Evolutionary conservation across 2,329 filamentous ascomycete species (phyloP), one percentile per base, ranked within the genome.

Genomic region (Pseudocercospora eumusae): DNA sequence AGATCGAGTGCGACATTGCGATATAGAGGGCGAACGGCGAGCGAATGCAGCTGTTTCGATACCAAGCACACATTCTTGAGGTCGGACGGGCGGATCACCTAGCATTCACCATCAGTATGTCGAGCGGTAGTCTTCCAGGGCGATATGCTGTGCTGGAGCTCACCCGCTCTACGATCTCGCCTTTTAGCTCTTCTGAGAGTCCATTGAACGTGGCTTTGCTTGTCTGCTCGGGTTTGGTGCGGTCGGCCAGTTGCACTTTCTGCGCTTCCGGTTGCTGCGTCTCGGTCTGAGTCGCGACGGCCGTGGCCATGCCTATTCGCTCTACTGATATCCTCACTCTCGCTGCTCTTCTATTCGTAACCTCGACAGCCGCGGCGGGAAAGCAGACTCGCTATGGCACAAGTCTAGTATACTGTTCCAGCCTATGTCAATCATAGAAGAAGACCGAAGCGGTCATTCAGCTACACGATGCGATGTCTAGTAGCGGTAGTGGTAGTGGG

Each of bases 31-130:
- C 77, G 79, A 49, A 77, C 78, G 53, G 79, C 75, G 67, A 82
- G 76, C 31, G 79, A 71, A 69, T 81, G 79, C 20, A 82, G 72
- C 60, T 80, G 75, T 61, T 79, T 79, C 71, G 75, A 79, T 6
- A 77, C 75, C 40, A 82, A 77, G 64, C 80, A 82, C 49, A 81
- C 70, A 59, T 75, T 79, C 63, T 78, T 78, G 68, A 82, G 77
- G 64, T 82, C 79, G 61, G 77, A 78, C 4, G 80, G 80, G 15
- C 79, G 78, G 53, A 69, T 75, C 58, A 81, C 73, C 77, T 80
- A 45, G 31, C 20, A 15, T 42, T 8, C 11, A 57, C 21, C 15
- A 49, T 63, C 56, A 62, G 60, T 59, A 47, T 61, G 7, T 28
- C 33, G 20, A 44, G 52, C 42, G 44, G 45, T 60, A 27, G 40